These are phyloP conservation scores for Scutellaria barbata DNA, from an alignment of 257 asterid species.

Conservation along the genomic window DNA sequence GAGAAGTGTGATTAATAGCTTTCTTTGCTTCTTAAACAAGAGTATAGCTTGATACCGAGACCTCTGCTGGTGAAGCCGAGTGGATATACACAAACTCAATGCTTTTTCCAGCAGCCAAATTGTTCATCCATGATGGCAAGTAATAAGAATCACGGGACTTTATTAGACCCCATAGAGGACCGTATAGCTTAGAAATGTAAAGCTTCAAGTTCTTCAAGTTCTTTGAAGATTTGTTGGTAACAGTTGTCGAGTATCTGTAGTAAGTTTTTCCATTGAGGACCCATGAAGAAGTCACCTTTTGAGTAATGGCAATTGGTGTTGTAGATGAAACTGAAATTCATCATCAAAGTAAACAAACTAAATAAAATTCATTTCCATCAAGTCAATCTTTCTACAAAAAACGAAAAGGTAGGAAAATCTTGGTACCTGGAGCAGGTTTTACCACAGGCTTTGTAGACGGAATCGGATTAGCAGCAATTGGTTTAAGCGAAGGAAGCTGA, in stretches of 20 bases:
- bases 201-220: slow-evolving; percentile 73
- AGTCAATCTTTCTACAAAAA: neutral
- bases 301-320: slow-evolving; percentile 51
- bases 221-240: slow-evolving; percentile 82
- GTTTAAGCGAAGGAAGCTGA: slow-evolving; percentile 53
- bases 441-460: slow-evolving; percentile 52
- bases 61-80: slow-evolving; percentile 72
- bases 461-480: slow-evolving; percentile 44
- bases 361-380: neutral
- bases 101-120: slow-evolving; percentile 82
- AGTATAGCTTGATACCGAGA: slow-evolving; percentile 79
- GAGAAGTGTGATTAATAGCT: slow-evolving; percentile 33
- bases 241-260: slow-evolving; percentile 72
- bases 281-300: slow-evolving; percentile 75
- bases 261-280: slow-evolving; percentile 63
- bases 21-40: slow-evolving; percentile 46
- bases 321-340: slow-evolving; percentile 51
- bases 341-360: neutral
- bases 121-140: slow-evolving; percentile 85
- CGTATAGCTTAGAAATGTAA: slow-evolving; percentile 68
- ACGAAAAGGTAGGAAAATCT: slow-evolving; percentile 10
- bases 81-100: slow-evolving; percentile 91
- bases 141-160: slow-evolving; percentile 66
- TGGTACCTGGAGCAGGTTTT: slow-evolving; percentile 64
- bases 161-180: slow-evolving; percentile 95